phyloP scores from a whole-genome alignment of 2,329 filamentous ascomycete species.

The Paecilomyces fulvus region DNA sequence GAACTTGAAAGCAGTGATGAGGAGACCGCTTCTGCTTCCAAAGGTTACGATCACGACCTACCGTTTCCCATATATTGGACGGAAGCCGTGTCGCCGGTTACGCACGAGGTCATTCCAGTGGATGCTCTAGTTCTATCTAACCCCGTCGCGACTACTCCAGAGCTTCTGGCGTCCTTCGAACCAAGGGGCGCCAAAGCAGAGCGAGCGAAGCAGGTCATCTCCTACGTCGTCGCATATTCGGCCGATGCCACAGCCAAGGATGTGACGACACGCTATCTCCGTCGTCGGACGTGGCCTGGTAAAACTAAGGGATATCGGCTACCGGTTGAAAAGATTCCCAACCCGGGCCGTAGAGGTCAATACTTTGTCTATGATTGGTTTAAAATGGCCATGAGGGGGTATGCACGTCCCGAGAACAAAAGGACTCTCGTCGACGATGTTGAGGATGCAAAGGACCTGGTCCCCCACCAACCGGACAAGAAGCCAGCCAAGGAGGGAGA shows the following conservation, averaged over 20 bases:
- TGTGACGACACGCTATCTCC: conserved; percentile 85
- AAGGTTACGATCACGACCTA: conserved; percentile 64
- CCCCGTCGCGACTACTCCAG: conserved; percentile 61
- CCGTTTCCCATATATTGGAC: conserved; percentile 88
- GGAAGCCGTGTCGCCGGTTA: conserved; percentile 75
- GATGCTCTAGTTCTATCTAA: conserved; percentile 63
- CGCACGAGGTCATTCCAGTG: conserved; percentile 68
- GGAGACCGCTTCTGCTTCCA: conserved; percentile 19
- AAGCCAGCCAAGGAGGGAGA: conserved; percentile 67
- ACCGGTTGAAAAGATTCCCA: conserved; percentile 67
- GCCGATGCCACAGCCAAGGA: conserved; percentile 86
- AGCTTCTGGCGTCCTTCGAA: conserved; percentile 67
- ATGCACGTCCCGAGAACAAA: conserved; percentile 46
- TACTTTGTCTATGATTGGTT: conserved; percentile 87
- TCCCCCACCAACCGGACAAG: conserved; percentile 62
- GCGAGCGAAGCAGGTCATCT: conserved; percentile 78
- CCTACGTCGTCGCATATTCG: conserved; percentile 78
- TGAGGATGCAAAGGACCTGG: conserved; percentile 71
- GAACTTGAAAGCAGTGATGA: conserved; percentile 12
- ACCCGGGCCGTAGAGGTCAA: conserved; percentile 69
- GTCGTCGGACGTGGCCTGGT: conserved; percentile 71
- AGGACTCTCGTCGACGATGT: conserved; percentile 65
- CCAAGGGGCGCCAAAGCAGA: conserved; percentile 77
- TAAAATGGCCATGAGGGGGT: conserved; percentile 66
- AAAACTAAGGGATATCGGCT: conserved; percentile 81